Percentiles rank a stretch among this genome's conserved stretches.
Evolutionary conservation across 306 rosid species (phyloP).

Genomic region (Prosopis cineraria): DNA sequence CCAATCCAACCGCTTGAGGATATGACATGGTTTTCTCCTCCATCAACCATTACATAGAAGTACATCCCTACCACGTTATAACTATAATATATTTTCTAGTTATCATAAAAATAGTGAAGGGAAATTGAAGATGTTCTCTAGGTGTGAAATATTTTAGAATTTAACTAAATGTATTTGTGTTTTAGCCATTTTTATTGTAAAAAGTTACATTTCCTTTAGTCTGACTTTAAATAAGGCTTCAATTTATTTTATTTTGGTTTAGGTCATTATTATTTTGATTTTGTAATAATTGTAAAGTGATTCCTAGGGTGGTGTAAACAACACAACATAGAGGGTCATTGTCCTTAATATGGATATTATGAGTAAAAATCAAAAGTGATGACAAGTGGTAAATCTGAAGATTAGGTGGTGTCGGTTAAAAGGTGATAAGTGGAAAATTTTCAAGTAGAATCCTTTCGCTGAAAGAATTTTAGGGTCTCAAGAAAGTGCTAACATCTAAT

Average conservation of each 20-base stretch:
- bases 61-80: slow-evolving; percentile 15
- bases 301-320: too few species aligned
- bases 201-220: background rate
- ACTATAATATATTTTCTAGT: background rate
- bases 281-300: too few species aligned
- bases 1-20: background rate
- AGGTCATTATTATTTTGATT: background rate
- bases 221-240: background rate
- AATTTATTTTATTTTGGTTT: background rate
- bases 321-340: too few species aligned
- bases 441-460: too few species aligned
- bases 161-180: background rate
- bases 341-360: too few species aligned
- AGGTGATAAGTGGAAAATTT: too few species aligned
- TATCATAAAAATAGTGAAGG: background rate
- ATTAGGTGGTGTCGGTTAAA: too few species aligned
- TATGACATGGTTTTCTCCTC: slow-evolving; percentile 6
- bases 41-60: slow-evolving; percentile 6
- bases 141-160: background rate
- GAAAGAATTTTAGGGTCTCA: too few species aligned
- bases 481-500: too few species aligned
- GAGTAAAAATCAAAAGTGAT: too few species aligned
- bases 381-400: too few species aligned
- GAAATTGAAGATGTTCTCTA: background rate
- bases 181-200: background rate